phyloP scores from a whole-genome alignment of 2,329 filamentous ascomycete genomes.

The Berkeleyomyces rouxiae region DNA sequence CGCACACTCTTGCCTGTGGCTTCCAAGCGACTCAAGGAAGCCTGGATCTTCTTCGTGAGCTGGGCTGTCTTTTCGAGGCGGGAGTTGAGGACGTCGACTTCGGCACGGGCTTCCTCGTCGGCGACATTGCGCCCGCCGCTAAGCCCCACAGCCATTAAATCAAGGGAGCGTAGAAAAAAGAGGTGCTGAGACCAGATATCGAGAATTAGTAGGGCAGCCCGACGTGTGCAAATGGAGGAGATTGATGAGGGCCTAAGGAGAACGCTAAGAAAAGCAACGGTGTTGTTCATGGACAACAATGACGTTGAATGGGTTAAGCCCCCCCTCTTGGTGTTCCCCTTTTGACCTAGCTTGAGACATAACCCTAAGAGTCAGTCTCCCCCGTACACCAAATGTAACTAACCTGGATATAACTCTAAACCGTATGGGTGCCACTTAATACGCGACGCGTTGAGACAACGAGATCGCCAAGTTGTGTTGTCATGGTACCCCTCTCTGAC shows the following conservation, averaged over 20 bases:
- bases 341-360: not conserved
- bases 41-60: conserved; percentile 89
- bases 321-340: no score
- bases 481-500: not conserved
- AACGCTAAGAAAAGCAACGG: not conserved
- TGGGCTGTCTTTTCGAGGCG: conserved; percentile 80
- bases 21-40: conserved; percentile 68
- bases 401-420: not conserved
- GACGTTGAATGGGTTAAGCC: not conserved
- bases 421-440: conserved; percentile 9
- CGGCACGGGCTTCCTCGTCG: conserved; percentile 51
- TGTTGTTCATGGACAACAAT: not conserved
- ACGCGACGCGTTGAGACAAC: conserved; percentile 10
- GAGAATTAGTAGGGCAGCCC: not conserved
- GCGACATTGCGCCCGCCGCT: conserved; percentile 29
- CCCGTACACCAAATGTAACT: not conserved
- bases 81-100: conserved; percentile 54
- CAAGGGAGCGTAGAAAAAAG: not conserved
- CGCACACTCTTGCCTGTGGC: conserved; percentile 78
- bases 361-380: not conserved
- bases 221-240: not conserved
- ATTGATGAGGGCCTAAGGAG: not conserved
- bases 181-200: not conserved
- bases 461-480: not conserved
- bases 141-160: conserved; percentile 9